A percentile compares a stretch with the other conserved stretches of the same genome.
phyloP scores from a whole-genome alignment of 495 filamentous ascomycete species.

The Terfezia claveryi region DNA sequence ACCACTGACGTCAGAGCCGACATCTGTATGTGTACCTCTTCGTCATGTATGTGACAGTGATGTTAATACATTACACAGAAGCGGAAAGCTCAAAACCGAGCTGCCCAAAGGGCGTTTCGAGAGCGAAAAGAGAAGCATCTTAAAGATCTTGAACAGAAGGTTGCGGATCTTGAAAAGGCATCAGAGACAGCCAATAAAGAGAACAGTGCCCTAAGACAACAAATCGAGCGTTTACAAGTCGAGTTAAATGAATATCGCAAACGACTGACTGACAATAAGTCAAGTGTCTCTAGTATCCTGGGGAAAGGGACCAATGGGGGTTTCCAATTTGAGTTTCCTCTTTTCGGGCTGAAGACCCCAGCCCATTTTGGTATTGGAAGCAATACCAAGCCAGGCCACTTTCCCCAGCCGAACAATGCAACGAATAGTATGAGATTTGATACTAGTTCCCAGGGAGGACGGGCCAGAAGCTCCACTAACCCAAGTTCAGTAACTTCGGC shows the following conservation, averaged over 20 bases:
- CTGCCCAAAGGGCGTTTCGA: slow-evolving; percentile 87
- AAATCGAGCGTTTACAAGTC: slow-evolving; percentile 67
- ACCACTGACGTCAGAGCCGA: slow-evolving; percentile 84
- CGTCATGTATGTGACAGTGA: neutral
- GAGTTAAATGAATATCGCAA: slow-evolving; percentile 60
- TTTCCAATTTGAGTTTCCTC: slow-evolving; percentile 89
- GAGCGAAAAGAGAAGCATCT: slow-evolving; percentile 96
- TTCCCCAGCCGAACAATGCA: neutral
- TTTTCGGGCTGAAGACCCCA: slow-evolving; percentile 40
- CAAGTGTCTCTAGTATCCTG: neutral
- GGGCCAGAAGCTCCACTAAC: neutral
- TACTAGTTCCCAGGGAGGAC: neutral
- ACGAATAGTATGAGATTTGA: neutral
- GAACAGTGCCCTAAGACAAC: slow-evolving; percentile 59
- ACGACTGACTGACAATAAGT: slow-evolving; percentile 10
- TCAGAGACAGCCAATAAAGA: slow-evolving; percentile 68
- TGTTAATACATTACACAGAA: slow-evolving; percentile 35
- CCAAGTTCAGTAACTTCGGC: neutral
- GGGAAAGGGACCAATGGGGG: slow-evolving; percentile 33
- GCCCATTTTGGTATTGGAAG: neutral
- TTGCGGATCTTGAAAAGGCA: slow-evolving; percentile 70
- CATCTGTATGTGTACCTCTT: slow-evolving; percentile 44
- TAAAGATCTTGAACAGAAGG: slow-evolving; percentile 87
- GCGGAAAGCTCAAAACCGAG: slow-evolving; percentile 94
- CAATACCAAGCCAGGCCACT: neutral